These are phyloP conservation scores for Neonectria sp. DNA, from an alignment of 2,329 filamentous ascomycete species.

Conservation along the genomic window DNA sequence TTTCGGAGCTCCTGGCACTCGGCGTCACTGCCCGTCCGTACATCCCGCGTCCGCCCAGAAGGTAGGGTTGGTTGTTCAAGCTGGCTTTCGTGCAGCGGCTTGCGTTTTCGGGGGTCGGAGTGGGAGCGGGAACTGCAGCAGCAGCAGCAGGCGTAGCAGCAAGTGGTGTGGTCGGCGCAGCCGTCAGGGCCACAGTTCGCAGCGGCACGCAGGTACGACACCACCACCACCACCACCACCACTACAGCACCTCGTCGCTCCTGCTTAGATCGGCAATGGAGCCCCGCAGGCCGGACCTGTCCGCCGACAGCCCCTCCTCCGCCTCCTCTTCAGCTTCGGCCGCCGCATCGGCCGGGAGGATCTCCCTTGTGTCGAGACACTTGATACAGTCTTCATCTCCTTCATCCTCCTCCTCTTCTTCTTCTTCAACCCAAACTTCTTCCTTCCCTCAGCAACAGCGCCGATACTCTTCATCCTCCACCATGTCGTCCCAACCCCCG, in stretches of 20 bases:
- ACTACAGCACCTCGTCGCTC: slow-evolving; percentile 27
- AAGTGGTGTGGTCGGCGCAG: slow-evolving; percentile 32
- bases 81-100: slow-evolving; percentile 41
- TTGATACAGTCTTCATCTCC: slow-evolving; percentile 36
- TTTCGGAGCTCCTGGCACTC: slow-evolving; percentile 19
- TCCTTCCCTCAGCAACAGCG: slow-evolving; percentile 36
- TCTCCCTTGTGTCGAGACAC: slow-evolving; percentile 49
- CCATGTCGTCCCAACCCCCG: slow-evolving; percentile 74
- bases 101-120: slow-evolving; percentile 20
- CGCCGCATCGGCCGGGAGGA: slow-evolving; percentile 47
- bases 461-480: slow-evolving; percentile 50
- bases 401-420: slow-evolving; percentile 35
- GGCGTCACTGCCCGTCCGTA: slow-evolving; percentile 10
- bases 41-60: slow-evolving; percentile 4
- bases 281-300: slow-evolving; percentile 50
- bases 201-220: slow-evolving; percentile 11
- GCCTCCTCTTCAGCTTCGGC: slow-evolving; percentile 42
- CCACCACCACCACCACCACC: slow-evolving; percentile 20
- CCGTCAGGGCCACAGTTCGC: slow-evolving; percentile 27
- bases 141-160: slow-evolving; percentile 29
- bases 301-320: slow-evolving; percentile 51
- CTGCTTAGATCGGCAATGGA: slow-evolving; percentile 49
- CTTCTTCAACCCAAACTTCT: slow-evolving; percentile 33
- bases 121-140: slow-evolving; percentile 13
- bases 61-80: slow-evolving; percentile 27